Conservation (phyloP, 164 flowering plant species). For the Tetracentron sinense region DNA sequence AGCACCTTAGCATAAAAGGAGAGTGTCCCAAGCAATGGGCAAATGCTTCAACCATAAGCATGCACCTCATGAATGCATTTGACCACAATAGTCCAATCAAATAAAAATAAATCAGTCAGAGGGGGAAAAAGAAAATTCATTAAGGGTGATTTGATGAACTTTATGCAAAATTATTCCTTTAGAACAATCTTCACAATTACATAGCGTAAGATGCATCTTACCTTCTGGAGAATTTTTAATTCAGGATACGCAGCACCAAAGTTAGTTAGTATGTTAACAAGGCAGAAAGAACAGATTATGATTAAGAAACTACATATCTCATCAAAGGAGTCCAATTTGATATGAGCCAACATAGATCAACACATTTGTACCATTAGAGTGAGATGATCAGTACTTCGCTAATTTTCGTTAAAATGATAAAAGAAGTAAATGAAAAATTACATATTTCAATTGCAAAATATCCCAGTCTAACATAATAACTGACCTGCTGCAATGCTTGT, state of each 20-base stretch:
- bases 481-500: slow-evolving; percentile 71
- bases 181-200: not conserved
- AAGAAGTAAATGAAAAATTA: not conserved
- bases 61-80: not conserved
- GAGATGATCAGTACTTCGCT: too few relatives aligned
- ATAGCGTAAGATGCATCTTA: not conserved
- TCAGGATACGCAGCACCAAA: not conserved
- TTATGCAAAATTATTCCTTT: not conserved
- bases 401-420: too few relatives aligned
- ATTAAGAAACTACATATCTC: too few relatives aligned
- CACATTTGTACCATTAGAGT: not conserved
- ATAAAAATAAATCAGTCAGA: not conserved
- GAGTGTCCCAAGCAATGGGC: not conserved
- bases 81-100: not conserved
- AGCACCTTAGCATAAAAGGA: not conserved
- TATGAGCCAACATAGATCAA: not conserved
- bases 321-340: not conserved
- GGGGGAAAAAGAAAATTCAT: not conserved
- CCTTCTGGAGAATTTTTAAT: not conserved
- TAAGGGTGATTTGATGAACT: not conserved
- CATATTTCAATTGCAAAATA: not conserved
- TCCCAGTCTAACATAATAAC: slow-evolving; percentile 20
- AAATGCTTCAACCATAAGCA: not conserved
- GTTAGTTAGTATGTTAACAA: not conserved
- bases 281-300: not conserved